These are phyloP conservation scores for Fusarium continuum DNA, from an alignment of 2,329 filamentous ascomycete species.

Conservation along the genomic window DNA sequence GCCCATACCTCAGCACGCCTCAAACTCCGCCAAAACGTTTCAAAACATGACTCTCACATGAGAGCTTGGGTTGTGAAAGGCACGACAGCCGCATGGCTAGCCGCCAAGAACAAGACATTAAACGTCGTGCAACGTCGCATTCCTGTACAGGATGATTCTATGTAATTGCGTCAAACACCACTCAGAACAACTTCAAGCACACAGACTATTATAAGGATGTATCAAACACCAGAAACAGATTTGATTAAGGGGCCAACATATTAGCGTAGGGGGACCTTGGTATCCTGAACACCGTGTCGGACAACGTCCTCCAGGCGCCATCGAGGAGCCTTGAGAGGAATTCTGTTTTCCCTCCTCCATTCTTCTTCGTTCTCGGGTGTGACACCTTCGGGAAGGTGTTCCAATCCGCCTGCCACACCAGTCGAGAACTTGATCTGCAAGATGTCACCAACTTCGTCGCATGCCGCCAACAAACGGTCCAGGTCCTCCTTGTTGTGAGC, in stretches of 20 bases:
- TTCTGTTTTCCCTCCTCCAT: constrained; percentile 67
- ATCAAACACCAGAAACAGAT: constrained; percentile 41
- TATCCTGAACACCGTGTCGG: constrained; percentile 76
- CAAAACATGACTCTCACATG: constrained; percentile 11
- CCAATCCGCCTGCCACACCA: constrained; percentile 87
- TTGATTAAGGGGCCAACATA: constrained; percentile 27
- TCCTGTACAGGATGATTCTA: constrained; percentile 39
- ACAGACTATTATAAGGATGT: constrained; percentile 27
- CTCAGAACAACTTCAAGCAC: constrained; percentile 27
- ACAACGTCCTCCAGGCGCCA: constrained; percentile 89
- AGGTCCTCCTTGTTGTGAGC: constrained; percentile 99
- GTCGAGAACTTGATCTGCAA: constrained; percentile 98
- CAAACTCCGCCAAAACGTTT: constrained; percentile 36
- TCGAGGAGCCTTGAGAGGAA: constrained; percentile 78
- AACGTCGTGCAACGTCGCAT: constrained; percentile 36
- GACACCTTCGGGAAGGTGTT: constrained; percentile 77
- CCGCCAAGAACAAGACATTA: constrained; percentile 25
- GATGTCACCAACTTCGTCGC: constrained; percentile 90
- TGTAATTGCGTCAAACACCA: constrained; percentile 37
- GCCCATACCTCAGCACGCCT: constrained; percentile 24
- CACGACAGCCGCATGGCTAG: constrained; percentile 14
- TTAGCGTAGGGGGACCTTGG: constrained; percentile 76
- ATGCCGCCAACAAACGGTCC: constrained; percentile 86
- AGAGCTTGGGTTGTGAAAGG: constrained; percentile 18
- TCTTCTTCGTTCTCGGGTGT: constrained; percentile 77